Evolutionary conservation across 768 basidiomycete species (phyloP).

Genomic region (Jaapia argillacea): DNA sequence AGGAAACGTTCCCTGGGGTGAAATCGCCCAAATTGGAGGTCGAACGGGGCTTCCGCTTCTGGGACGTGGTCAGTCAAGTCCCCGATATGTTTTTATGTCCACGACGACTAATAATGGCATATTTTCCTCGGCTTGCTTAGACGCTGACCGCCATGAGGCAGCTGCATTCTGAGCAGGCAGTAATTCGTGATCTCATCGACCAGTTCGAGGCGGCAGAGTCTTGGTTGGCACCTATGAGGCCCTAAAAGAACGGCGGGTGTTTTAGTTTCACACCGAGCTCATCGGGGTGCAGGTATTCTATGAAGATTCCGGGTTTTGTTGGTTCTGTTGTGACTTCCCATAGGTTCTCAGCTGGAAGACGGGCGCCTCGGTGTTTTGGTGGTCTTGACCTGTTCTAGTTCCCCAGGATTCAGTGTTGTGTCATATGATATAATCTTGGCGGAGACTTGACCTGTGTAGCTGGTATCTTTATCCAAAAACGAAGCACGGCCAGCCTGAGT

Average conservation of each 20-base stretch:
- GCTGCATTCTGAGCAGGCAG: conserved; percentile 73
- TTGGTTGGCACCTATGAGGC: conserved; percentile 89
- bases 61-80: conserved; percentile 77
- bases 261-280: conserved; percentile 3
- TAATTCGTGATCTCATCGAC: conserved; percentile 80
- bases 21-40: conserved; percentile 83
- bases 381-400: too few species aligned
- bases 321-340: not conserved
- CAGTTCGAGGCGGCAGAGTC: conserved; percentile 94
- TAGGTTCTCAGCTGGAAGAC: too few species aligned
- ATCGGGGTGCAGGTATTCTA: conserved; percentile 4
- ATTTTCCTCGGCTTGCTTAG: conserved; percentile 27
- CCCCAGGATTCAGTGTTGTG: too few species aligned
- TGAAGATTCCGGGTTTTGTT: conserved; percentile 1
- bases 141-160: conserved; percentile 85
- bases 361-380: too few species aligned
- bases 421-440: too few species aligned
- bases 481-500: too few species aligned
- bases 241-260: conserved; percentile 31
- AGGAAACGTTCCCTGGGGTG: conserved; percentile 90
- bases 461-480: too few species aligned
- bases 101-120: not conserved
- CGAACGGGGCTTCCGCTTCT: conserved; percentile 95
- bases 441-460: too few species aligned
- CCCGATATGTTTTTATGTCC: not conserved